Evolutionary conservation across 2,329 filamentous ascomycete species (phyloP), one percentile per base, ranked within the genome.

Genomic region (Phaeosphaeriaceae sp.): DNA sequence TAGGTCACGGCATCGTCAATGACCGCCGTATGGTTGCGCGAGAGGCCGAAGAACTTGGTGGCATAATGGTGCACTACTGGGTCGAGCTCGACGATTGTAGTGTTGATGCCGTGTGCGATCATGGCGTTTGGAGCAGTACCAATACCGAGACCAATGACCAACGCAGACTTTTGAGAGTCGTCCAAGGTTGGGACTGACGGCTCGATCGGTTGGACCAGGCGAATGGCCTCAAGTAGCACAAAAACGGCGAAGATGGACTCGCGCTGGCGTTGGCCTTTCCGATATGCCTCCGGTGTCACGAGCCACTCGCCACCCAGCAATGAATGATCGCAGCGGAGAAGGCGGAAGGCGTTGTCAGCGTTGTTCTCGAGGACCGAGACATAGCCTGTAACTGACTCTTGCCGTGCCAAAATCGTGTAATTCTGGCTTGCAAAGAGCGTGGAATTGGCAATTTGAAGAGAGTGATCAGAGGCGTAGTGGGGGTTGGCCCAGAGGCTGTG

Each of bases 201-300:
- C 9, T 57, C 21, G 7, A 59, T 47, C 25, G 65, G 68, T 66
- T 95, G 83, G 22, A 97, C 84, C 31, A 99, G 84, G 21, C 95
- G 87, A 7, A 98, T 90, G 3, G 94, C 92, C 76, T 99, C 95
- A 1, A 99, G 86, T 85, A 97, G 96, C 24, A 92, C 89, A 75
- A 99, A 99, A n/a, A 98, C 90, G 10, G 92, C 90, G 74, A 98
- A 99, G 55, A 99, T 92, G 0, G 94, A 92, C 78, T 99, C 95
- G 11, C 87, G 86, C 19, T 92, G 80, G 46, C 84, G 76, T 67
- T 83, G 79, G 47, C 79, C 80, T 58, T 79, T 73, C 41, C 67
- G 63, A 24, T 68, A 67, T 27, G 80, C 61, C 48, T 74, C 59
- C 1, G 76, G 74, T 1, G 83, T 85, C 74, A 89, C 77, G 13